phyloP scores from a whole-genome alignment of 1,284 basidiomycete species.

The Sphaerobolus stellatus region DNA sequence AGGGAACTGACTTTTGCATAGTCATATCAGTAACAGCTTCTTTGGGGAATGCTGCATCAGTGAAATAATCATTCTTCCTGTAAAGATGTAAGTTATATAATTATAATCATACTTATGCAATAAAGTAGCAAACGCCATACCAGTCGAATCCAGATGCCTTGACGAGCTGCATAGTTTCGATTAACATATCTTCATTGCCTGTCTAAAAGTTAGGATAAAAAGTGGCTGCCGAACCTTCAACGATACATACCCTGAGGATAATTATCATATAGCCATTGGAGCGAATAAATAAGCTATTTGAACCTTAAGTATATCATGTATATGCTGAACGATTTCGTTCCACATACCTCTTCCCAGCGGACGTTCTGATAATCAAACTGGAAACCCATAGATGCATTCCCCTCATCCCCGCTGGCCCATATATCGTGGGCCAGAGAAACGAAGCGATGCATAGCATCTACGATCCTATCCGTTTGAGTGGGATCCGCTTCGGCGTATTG shows the following conservation, averaged over 20 bases:
- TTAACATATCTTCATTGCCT: slow-evolving; percentile 48
- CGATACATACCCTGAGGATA: not conserved
- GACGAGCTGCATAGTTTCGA: slow-evolving; percentile 55
- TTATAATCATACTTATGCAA: too few relatives aligned
- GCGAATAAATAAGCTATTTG: slow-evolving; percentile 59
- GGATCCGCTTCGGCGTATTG: slow-evolving; percentile 52
- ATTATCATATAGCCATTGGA: slow-evolving; percentile 51
- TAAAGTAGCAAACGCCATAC: slow-evolving; percentile 39
- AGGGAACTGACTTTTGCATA: not conserved
- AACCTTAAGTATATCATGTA: slow-evolving; percentile 52
- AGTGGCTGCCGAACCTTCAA: not conserved
- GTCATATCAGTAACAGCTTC: not conserved
- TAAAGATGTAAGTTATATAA: too few relatives aligned
- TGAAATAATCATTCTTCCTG: slow-evolving; percentile 47
- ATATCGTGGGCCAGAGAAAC: too few relatives aligned
- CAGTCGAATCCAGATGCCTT: slow-evolving; percentile 57
- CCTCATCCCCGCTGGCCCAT: too few relatives aligned
- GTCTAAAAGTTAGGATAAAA: slow-evolving; percentile 53
- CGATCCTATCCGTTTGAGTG: slow-evolving; percentile 39
- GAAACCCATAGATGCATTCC: not conserved
- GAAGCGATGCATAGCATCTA: too few relatives aligned
- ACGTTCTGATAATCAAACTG: not conserved
- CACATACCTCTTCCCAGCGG: not conserved
- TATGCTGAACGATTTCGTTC: slow-evolving; percentile 28
- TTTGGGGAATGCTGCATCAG: slow-evolving; percentile 27